These are phyloP conservation scores for Paxillus ammoniavirescens DNA, from an alignment of 768 basidiomycete genomes.

Conservation along the genomic window DNA sequence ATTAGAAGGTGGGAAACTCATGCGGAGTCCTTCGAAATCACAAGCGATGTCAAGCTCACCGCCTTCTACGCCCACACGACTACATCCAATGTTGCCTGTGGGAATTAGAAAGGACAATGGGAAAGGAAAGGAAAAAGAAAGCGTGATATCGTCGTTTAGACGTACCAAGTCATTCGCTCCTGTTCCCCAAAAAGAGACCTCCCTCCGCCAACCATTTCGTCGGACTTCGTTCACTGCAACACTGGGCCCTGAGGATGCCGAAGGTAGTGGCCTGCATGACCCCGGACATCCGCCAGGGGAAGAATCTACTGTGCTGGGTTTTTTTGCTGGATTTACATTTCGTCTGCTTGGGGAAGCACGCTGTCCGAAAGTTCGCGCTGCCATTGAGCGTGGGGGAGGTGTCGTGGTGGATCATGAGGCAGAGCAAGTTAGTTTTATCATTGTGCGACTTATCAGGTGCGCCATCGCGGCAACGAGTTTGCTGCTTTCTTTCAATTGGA, in stretches of 20 bases:
- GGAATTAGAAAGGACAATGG: slow-evolving; percentile 1
- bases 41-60: slow-evolving; percentile 21
- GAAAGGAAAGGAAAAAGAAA: slow-evolving; percentile 22
- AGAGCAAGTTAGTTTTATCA: slow-evolving; percentile 57
- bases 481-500: not conserved
- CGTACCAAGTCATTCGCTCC: slow-evolving; percentile 67
- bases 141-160: slow-evolving; percentile 58
- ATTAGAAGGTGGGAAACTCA: slow-evolving; percentile 52
- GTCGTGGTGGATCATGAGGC: slow-evolving; percentile 44
- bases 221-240: slow-evolving; percentile 33
- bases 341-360: slow-evolving; percentile 68
- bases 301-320: slow-evolving; percentile 7
- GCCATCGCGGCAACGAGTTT: slow-evolving; percentile 1
- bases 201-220: slow-evolving; percentile 45
- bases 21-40: slow-evolving; percentile 59
- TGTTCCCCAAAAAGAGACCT: slow-evolving; percentile 18
- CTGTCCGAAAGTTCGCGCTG: slow-evolving; percentile 50
- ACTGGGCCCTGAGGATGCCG: slow-evolving; percentile 15
- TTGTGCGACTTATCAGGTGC: slow-evolving; percentile 76
- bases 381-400: slow-evolving; percentile 61
- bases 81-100: slow-evolving; percentile 1
- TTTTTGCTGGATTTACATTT: slow-evolving; percentile 60
- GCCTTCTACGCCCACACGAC: slow-evolving; percentile 15
- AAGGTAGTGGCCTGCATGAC: slow-evolving; percentile 13
- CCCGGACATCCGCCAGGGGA: not conserved